Evolutionary conservation across 768 basidiomycete genomes (phyloP).

Genomic region (Russula foetens): DNA sequence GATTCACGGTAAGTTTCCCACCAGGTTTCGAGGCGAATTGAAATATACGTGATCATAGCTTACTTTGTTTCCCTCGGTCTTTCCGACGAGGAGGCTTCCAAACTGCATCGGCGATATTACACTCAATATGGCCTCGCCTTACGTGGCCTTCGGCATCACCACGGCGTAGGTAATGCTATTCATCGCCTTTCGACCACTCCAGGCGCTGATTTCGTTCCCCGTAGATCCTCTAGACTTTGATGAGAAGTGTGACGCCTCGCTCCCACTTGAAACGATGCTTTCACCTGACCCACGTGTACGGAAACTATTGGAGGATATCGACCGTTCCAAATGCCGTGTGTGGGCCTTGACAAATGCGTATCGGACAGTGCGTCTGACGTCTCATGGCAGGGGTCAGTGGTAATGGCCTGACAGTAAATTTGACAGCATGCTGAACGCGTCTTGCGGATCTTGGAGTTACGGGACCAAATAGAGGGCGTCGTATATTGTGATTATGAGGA

Average conservation of each 20-base stretch:
- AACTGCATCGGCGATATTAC: constrained; percentile 66
- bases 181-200: background rate
- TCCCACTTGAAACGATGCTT: constrained; percentile 77
- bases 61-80: constrained; percentile 71
- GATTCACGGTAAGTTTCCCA: constrained; percentile 52
- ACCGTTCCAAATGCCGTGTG: constrained; percentile 65
- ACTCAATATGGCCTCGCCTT: constrained; percentile 76
- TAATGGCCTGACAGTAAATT: background rate
- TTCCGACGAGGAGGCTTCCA: constrained; percentile 57
- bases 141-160: constrained; percentile 68
- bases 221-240: constrained; percentile 81
- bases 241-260: constrained; percentile 70
- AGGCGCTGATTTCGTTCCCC: background rate
- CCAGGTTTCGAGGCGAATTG: background rate
- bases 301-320: constrained; percentile 69
- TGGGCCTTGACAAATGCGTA: constrained; percentile 89
- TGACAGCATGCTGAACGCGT: constrained; percentile 75
- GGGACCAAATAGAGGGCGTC: constrained; percentile 64
- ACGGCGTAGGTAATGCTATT: constrained; percentile 53
- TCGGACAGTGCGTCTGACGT: constrained; percentile 40
- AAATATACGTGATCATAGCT: constrained; percentile 31
- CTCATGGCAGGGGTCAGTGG: too few relatives aligned
- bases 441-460: constrained; percentile 60
- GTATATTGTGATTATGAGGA: constrained; percentile 72
- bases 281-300: constrained; percentile 52